phyloP scores from a whole-genome alignment of 2,329 filamentous ascomycete species.

The Epichloe uncinata region DNA sequence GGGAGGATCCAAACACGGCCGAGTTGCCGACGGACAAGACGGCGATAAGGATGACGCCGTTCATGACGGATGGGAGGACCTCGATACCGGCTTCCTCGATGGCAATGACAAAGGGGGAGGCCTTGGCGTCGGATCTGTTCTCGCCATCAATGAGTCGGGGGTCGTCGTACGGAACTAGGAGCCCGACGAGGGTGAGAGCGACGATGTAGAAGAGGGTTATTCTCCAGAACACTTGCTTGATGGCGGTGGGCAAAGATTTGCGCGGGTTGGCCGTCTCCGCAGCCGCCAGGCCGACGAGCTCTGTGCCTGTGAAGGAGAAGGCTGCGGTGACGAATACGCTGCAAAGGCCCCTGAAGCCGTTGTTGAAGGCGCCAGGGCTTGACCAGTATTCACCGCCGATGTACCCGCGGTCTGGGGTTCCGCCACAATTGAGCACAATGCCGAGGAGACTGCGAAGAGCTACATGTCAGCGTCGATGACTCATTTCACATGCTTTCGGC shows the following conservation, averaged over 20 bases:
- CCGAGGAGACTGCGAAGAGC: conserved; percentile 55
- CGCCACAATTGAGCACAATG: conserved; percentile 74
- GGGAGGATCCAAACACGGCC: conserved; percentile 79
- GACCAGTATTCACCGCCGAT: conserved; percentile 70
- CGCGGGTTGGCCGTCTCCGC: conserved; percentile 68
- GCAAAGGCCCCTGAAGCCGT: conserved; percentile 74
- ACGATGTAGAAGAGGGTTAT: conserved; percentile 85
- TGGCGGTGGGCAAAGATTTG: conserved; percentile 70
- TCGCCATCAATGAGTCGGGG: conserved; percentile 43
- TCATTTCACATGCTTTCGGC: too few relatives aligned
- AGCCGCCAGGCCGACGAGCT: conserved; percentile 63
- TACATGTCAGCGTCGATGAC: neutral
- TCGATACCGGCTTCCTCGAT: conserved; percentile 74
- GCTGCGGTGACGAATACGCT: conserved; percentile 65
- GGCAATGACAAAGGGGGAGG: conserved; percentile 88
- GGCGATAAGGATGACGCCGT: conserved; percentile 83
- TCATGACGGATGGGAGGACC: conserved; percentile 78
- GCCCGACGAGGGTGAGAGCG: conserved; percentile 64
- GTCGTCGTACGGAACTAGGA: conserved; percentile 67
- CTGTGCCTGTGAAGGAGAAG: conserved; percentile 64
- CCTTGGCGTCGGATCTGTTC: conserved; percentile 50
- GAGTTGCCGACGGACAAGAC: conserved; percentile 88
- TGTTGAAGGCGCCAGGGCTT: conserved; percentile 69
- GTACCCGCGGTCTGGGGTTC: conserved; percentile 58
- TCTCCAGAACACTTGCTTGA: conserved; percentile 93